phyloP scores from a whole-genome alignment of 176 grass and related monocot species.

The Phragmites australis region DNA sequence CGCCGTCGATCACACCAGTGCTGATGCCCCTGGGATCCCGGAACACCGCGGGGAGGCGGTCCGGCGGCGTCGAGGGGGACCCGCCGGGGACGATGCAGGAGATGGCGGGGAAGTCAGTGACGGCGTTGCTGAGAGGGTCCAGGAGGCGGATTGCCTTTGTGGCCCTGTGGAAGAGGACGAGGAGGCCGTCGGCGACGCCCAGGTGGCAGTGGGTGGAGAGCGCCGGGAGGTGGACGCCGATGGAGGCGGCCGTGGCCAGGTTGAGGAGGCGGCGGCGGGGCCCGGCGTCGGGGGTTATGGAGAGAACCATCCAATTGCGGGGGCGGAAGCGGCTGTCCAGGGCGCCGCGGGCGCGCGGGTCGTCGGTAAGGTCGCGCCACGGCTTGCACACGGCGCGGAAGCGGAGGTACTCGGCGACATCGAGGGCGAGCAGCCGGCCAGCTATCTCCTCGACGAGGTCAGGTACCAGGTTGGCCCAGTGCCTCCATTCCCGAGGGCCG shows the following conservation, averaged over 20 bases:
- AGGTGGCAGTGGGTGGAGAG: not conserved
- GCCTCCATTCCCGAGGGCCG: not conserved
- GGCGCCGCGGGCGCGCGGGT: not conserved
- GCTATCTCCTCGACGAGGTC: not conserved
- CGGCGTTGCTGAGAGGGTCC: not conserved
- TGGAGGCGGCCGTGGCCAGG: not conserved
- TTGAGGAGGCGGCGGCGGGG: not conserved
- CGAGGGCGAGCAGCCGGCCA: not conserved
- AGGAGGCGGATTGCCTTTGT: not conserved
- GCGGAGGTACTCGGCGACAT: conserved; percentile 2
- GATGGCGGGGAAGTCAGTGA: not conserved
- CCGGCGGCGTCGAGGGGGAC: not conserved
- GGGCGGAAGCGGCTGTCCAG: not conserved
- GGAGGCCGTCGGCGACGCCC: not conserved
- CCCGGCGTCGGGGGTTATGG: not conserved
- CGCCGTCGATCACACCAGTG: not conserved
- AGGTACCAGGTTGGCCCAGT: not conserved
- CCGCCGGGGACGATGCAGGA: not conserved
- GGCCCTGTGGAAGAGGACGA: not conserved
- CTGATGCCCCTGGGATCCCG: not conserved
- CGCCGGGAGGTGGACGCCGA: not conserved
- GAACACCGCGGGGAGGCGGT: too few species aligned
- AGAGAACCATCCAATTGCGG: not conserved
- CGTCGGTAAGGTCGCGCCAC: not conserved
- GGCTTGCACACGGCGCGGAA: not conserved